Conservation (phyloP, 2,329 filamentous ascomycete genomes). For the Phialocephala subalpina region DNA sequence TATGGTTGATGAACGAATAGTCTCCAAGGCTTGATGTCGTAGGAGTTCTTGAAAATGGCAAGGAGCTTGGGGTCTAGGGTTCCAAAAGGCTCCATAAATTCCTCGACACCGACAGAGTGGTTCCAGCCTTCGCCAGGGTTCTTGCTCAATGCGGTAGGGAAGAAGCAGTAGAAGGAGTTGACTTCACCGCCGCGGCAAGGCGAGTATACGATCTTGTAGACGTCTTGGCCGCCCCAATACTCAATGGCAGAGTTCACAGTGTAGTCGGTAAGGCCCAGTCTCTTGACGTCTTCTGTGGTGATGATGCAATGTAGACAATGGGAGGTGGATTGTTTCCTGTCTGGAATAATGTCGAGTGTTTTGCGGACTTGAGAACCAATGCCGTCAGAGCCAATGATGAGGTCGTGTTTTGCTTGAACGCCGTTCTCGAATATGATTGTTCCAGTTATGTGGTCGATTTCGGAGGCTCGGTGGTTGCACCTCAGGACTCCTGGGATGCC, state of each 20-base stretch:
- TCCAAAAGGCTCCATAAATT: constrained; percentile 67
- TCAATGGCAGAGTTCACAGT: constrained; percentile 40
- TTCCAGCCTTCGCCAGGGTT: constrained; percentile 41
- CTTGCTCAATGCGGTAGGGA: constrained; percentile 36
- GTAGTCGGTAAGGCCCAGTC: constrained; percentile 36
- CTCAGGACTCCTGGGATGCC: constrained; percentile 61
- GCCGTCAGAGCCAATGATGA: constrained; percentile 57
- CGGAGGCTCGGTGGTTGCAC: constrained; percentile 54
- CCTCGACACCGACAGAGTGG: constrained; percentile 53
- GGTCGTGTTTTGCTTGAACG: constrained; percentile 41
- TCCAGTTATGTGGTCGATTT: constrained; percentile 58
- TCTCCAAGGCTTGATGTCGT: constrained; percentile 43
- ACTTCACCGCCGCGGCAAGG: constrained; percentile 48
- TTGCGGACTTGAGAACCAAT: constrained; percentile 71
- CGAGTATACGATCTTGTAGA: constrained; percentile 51
- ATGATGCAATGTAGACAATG: constrained; percentile 48
- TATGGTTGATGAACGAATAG: constrained; percentile 72
- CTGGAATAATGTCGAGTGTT: constrained; percentile 60
- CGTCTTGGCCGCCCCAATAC: constrained; percentile 47
- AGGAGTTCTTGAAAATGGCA: constrained; percentile 38
- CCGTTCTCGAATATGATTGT: constrained; percentile 51
- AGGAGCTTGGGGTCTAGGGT: constrained; percentile 56
- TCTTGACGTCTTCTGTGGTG: constrained; percentile 38
- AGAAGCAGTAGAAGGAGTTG: constrained; percentile 51
- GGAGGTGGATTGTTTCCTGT: constrained; percentile 46